Percentiles rank a stretch among this genome's conserved stretches.
phyloP scores from a whole-genome alignment of 1,139 yeast species.

The Meyerozyma smithsonii region DNA sequence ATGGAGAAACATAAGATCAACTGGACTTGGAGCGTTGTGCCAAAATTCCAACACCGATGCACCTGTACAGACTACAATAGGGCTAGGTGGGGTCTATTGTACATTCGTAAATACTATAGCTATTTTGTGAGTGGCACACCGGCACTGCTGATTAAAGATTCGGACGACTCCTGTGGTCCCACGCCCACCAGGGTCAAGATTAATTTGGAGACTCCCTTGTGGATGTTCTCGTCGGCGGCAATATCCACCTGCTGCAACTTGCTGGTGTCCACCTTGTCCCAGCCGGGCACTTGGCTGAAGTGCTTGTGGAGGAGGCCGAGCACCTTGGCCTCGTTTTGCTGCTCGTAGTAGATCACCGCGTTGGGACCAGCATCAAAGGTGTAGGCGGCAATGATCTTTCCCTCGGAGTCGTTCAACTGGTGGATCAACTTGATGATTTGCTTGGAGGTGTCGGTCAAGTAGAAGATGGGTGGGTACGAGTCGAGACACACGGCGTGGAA shows the following conservation, averaged over 20 bases:
- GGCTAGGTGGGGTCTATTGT: background rate
- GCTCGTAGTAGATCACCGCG: conserved; percentile 87
- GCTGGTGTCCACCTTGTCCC: conserved; percentile 46
- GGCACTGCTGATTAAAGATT: conserved; percentile 46
- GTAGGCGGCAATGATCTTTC: conserved; percentile 79
- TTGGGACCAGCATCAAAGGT: conserved; percentile 99
- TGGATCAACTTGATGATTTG: conserved; percentile 80
- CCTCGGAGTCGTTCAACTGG: conserved; percentile 62
- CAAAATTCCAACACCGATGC: background rate
- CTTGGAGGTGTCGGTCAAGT: conserved; percentile 91
- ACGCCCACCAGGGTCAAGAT: conserved; percentile 83
- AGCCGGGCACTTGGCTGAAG: conserved; percentile 61
- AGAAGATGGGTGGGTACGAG: conserved; percentile 92
- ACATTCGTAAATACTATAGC: background rate
- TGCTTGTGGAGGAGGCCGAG: conserved; percentile 54
- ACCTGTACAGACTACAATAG: background rate
- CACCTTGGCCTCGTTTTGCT: conserved; percentile 63
- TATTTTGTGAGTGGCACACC: conserved; percentile 26
- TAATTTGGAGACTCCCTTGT: conserved; percentile 71
- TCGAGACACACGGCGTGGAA: conserved; percentile 97
- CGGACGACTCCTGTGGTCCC: conserved; percentile 65
- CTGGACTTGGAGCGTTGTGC: background rate
- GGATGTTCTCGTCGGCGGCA: conserved; percentile 46
- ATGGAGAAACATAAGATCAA: background rate
- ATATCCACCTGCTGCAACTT: conserved; percentile 25